Percentiles rank a stretch among this genome's conserved stretches.
Conservation (phyloP, 495 filamentous ascomycete genomes). For the Tuber calosporum region DNA sequence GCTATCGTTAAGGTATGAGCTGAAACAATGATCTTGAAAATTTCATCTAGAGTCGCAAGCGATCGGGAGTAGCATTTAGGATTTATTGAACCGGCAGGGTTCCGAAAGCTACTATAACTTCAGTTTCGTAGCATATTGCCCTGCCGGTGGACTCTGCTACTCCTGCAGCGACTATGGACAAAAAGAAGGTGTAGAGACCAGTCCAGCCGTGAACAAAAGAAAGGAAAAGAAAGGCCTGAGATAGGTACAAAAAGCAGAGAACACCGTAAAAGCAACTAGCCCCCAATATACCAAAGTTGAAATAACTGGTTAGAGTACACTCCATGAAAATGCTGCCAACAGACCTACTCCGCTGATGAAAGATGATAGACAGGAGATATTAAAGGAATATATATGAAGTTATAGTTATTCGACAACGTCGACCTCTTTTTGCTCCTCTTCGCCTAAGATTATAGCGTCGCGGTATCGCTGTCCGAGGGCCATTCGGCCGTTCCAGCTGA, state of each 20-base stretch:
- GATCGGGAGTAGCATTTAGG: background rate
- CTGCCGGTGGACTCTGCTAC: constrained; percentile 14
- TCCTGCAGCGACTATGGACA: constrained; percentile 16
- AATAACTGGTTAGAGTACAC: constrained; percentile 37
- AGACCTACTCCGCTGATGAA: constrained; percentile 24
- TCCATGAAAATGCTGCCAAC: constrained; percentile 31
- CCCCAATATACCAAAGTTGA: constrained; percentile 27
- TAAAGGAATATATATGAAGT: constrained; percentile 24
- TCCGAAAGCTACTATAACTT: background rate
- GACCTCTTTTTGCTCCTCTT: constrained; percentile 37
- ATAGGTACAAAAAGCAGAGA: constrained; percentile 23
- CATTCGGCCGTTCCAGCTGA: constrained; percentile 35
- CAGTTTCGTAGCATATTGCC: background rate
- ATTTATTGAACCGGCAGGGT: background rate
- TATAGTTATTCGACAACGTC: constrained; percentile 24
- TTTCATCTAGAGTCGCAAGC: background rate
- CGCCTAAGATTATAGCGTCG: constrained; percentile 35
- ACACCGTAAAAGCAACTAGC: constrained; percentile 30
- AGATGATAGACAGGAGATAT: constrained; percentile 26
- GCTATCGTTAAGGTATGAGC: background rate
- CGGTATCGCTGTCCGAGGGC: constrained; percentile 35
- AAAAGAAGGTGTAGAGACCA: constrained; percentile 14
- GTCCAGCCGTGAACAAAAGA: constrained; percentile 32
- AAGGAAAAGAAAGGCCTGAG: constrained; percentile 17
- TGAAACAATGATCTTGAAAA: background rate